Conservation (phyloP, 345 rosid genomes). For the Eucalyptus pauciflora region DNA sequence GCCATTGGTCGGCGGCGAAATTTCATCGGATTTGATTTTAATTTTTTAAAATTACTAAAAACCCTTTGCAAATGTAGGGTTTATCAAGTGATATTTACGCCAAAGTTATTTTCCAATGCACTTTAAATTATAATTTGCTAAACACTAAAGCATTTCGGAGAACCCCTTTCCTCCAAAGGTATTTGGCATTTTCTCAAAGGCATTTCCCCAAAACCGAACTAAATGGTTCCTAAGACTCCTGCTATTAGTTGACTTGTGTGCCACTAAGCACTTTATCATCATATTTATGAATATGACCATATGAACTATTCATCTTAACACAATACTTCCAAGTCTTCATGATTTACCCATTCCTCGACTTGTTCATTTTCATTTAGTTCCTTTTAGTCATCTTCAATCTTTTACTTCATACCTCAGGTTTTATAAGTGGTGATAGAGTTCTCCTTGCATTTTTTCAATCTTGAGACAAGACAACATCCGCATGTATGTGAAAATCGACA, state of each 20-base stretch:
- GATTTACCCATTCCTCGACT: not conserved
- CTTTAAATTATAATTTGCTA: too few relatives aligned
- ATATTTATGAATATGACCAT: not conserved
- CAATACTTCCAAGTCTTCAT: not conserved
- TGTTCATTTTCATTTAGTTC: not conserved
- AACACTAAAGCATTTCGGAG: too few relatives aligned
- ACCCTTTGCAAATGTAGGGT: too few relatives aligned
- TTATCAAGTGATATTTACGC: too few relatives aligned
- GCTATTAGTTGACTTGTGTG: not conserved
- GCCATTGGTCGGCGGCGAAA: accelerated
- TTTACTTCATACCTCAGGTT: not conserved
- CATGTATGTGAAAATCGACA: not conserved
- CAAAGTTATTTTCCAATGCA: too few relatives aligned
- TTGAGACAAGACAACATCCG: not conserved
- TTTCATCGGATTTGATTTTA: too few relatives aligned
- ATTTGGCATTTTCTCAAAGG: too few relatives aligned
- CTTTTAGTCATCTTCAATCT: not conserved
- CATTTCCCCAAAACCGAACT: too few relatives aligned
- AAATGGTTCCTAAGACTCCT: too few relatives aligned
- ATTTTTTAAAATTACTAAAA: too few relatives aligned
- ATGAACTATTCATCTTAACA: not conserved
- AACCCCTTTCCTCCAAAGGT: too few relatives aligned
- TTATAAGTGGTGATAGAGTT: not conserved
- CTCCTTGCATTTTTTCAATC: not conserved
- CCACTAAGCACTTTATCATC: not conserved